A percentile compares a stretch with the other conserved stretches of the same genome.
Conservation (phyloP, 176 grass and related monocot species). For the Oryza rufipogon region DNA sequence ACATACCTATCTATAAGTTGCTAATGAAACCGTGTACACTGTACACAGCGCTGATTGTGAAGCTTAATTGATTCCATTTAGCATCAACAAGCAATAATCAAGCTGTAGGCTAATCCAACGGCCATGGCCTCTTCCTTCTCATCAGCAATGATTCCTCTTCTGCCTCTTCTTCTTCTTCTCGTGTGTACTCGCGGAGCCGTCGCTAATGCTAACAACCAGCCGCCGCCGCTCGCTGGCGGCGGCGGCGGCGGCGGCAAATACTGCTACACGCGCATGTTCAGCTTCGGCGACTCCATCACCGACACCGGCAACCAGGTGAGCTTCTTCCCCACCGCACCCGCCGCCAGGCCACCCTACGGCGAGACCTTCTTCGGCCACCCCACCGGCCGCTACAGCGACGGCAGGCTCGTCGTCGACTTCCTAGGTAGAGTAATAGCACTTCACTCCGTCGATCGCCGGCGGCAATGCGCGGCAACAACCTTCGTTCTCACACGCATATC, state of each 20-base stretch:
- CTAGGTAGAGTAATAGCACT: constrained; percentile 24
- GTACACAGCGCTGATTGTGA: too few relatives aligned
- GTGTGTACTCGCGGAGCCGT: neutral
- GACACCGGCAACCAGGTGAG: constrained; percentile 56
- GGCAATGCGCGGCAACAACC: too few relatives aligned
- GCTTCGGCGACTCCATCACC: constrained; percentile 64
- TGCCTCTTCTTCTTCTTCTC: neutral
- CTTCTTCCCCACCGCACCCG: neutral
- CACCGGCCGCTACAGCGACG: constrained; percentile 60
- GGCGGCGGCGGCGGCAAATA: neutral
- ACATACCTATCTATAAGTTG: neutral
- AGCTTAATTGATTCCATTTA: neutral
- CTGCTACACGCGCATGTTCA: constrained; percentile 46
- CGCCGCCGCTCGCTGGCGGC: too few relatives aligned
- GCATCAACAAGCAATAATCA: neutral
- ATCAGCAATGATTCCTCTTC: neutral
- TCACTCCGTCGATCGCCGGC: too few relatives aligned
- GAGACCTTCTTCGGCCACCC: constrained; percentile 67
- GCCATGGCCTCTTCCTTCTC: neutral
- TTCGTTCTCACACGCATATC: too few relatives aligned
- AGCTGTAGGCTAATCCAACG: neutral
- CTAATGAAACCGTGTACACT: neutral
- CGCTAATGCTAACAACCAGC: neutral
- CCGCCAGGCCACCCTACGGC: constrained; percentile 42
- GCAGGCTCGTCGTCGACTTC: constrained; percentile 62